Evolutionary conservation across 768 basidiomycete genomes (phyloP).

Genomic region (Dioszegia hungarica): DNA sequence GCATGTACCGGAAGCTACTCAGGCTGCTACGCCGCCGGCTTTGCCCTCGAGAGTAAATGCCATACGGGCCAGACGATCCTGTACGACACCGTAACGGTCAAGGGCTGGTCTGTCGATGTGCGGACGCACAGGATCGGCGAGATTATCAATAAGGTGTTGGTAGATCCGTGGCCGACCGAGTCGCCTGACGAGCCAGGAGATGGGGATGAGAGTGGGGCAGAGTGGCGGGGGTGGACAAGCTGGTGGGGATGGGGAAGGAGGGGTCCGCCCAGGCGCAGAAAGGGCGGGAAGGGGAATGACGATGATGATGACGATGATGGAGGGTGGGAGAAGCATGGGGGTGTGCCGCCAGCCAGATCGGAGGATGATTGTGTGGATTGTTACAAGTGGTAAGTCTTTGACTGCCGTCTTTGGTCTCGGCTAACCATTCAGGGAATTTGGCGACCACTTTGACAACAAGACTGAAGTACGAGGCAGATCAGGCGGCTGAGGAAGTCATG

Average conservation of each 20-base stretch:
- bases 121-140: constrained; percentile 67
- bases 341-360: constrained; percentile 39
- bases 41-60: constrained; percentile 60
- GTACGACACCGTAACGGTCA: constrained; percentile 78
- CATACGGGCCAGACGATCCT: constrained; percentile 76
- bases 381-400: constrained; percentile 44
- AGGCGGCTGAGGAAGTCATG: too few species aligned
- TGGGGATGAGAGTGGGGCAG: neutral
- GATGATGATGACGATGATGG: constrained; percentile 26
- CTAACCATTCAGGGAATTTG: constrained; percentile 40
- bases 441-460: constrained; percentile 39
- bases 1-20: constrained; percentile 53
- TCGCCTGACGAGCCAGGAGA: constrained; percentile 8
- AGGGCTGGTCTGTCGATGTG: constrained; percentile 72
- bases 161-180: constrained; percentile 62
- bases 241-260: constrained; percentile 45
- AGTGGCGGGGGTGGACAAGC: neutral
- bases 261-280: constrained; percentile 26
- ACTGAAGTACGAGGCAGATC: neutral
- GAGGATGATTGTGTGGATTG: constrained; percentile 48
- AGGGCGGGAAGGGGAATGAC: constrained; percentile 23
- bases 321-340: constrained; percentile 43
- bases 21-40: constrained; percentile 74
- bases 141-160: constrained; percentile 66
- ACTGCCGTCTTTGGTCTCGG: neutral